phyloP scores from a whole-genome alignment of 495 filamentous ascomycete species.

The Penicillium silybi region DNA sequence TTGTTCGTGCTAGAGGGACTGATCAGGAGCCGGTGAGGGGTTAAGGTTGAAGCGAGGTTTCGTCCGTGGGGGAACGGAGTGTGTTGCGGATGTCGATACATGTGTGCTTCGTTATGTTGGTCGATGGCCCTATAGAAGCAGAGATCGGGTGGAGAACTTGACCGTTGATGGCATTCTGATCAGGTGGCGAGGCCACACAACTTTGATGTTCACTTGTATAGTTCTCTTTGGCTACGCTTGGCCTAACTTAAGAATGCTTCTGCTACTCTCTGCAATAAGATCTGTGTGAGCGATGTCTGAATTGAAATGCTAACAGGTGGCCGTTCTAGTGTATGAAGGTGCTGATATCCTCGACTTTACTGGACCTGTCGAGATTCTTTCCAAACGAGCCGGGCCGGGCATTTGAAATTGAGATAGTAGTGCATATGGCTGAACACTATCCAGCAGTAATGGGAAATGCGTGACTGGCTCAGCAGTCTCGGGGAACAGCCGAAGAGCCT shows the following conservation, averaged over 20 bases:
- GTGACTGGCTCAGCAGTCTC: constrained; percentile 1
- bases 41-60: neutral
- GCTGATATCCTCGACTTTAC: constrained; percentile 51
- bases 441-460: neutral
- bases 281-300: neutral
- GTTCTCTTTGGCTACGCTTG: neutral
- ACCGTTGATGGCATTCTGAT: too few species aligned
- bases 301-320: neutral
- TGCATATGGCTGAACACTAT: too few species aligned
- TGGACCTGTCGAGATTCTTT: neutral
- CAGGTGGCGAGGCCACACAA: neutral
- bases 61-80: neutral
- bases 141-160: too few species aligned
- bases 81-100: neutral
- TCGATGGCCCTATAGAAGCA: neutral
- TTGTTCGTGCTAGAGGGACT: neutral
- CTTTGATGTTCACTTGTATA: neutral
- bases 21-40: neutral
- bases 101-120: neutral
- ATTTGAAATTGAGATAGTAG: too few species aligned
- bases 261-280: neutral
- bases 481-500: neutral
- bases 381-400: too few species aligned
- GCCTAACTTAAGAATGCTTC: neutral
- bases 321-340: neutral